Percentiles rank a stretch among this genome's conserved stretches.
phyloP scores from a whole-genome alignment of 768 basidiomycete genomes.

The Strobilomyces confusus region DNA sequence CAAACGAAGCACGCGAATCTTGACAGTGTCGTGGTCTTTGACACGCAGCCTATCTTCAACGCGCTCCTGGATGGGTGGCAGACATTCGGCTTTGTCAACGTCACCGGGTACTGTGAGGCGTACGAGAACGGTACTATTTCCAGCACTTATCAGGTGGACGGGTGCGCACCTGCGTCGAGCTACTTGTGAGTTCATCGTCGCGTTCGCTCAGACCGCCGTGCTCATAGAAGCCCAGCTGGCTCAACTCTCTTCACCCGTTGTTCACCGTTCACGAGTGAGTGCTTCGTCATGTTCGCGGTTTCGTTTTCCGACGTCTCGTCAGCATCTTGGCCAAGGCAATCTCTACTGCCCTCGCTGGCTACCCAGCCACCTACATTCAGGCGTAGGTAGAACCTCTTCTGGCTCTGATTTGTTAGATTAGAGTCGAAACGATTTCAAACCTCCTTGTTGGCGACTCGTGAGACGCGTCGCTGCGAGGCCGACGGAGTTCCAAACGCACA shows the following conservation, averaged over 20 bases:
- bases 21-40: conserved; percentile 46
- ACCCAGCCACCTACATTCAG: not conserved
- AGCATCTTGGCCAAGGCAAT: conserved; percentile 53
- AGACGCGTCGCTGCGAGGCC: too few relatives aligned
- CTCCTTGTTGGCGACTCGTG: too few relatives aligned
- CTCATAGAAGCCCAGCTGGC: conserved; percentile 41
- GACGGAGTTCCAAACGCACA: too few relatives aligned
- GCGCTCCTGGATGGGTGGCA: conserved; percentile 49
- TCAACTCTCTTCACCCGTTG: conserved; percentile 57
- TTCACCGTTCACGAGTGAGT: conserved; percentile 61
- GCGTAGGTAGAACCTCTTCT: too few relatives aligned
- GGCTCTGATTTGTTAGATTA: too few relatives aligned
- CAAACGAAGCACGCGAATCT: conserved; percentile 39
- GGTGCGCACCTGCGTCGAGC: conserved; percentile 59
- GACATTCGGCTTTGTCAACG: conserved; percentile 54
- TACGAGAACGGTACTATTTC: conserved; percentile 57
- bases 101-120: conserved; percentile 54
- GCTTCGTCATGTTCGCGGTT: not conserved
- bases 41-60: conserved; percentile 57
- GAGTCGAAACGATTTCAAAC: too few relatives aligned
- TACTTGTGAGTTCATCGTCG: conserved; percentile 51
- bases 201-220: not conserved
- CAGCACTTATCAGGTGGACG: conserved; percentile 48
- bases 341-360: conserved; percentile 41
- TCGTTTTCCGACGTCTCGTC: conserved; percentile 1